These are phyloP conservation scores for Leucocoprinus leucothites DNA, from an alignment of 768 basidiomycete genomes.

Conservation along the genomic window DNA sequence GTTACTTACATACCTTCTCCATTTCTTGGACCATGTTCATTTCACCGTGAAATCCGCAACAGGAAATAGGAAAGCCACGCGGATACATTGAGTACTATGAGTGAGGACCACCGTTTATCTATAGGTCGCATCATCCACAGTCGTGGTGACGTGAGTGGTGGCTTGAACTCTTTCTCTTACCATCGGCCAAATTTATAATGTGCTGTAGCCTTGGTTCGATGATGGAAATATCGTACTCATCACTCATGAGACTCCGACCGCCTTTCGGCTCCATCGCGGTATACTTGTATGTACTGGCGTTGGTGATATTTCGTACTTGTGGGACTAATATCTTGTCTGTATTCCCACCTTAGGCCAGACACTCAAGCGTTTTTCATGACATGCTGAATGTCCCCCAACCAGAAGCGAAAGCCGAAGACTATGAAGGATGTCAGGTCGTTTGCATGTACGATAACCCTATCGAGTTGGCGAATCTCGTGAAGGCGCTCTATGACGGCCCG, in stretches of 20 bases:
- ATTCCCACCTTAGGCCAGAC: conserved; percentile 33
- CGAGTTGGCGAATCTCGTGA: conserved; percentile 49
- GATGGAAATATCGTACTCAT: conserved; percentile 58
- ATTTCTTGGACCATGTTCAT: no score
- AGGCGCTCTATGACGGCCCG: conserved; percentile 56
- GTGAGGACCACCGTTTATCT: conserved; percentile 11
- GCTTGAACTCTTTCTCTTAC: not conserved
- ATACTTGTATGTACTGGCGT: conserved; percentile 29
- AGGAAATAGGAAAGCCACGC: no score
- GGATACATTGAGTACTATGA: not conserved
- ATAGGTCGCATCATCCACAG: conserved; percentile 12
- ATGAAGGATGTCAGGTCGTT: conserved; percentile 49
- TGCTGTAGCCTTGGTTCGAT: conserved; percentile 51
- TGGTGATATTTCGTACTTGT: no score
- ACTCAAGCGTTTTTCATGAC: conserved; percentile 54
- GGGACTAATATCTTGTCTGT: no score
- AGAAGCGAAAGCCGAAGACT: conserved; percentile 25
- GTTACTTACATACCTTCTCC: no score
- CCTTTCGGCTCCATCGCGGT: conserved; percentile 54
- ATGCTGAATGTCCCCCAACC: conserved; percentile 53
- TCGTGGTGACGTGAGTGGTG: conserved; percentile 5
- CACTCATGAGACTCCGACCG: conserved; percentile 36
- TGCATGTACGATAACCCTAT: conserved; percentile 48
- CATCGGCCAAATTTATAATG: not conserved
- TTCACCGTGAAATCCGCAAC: no score